Conservation (phyloP, 768 basidiomycete species). For the Fistulinella prunicolor region DNA sequence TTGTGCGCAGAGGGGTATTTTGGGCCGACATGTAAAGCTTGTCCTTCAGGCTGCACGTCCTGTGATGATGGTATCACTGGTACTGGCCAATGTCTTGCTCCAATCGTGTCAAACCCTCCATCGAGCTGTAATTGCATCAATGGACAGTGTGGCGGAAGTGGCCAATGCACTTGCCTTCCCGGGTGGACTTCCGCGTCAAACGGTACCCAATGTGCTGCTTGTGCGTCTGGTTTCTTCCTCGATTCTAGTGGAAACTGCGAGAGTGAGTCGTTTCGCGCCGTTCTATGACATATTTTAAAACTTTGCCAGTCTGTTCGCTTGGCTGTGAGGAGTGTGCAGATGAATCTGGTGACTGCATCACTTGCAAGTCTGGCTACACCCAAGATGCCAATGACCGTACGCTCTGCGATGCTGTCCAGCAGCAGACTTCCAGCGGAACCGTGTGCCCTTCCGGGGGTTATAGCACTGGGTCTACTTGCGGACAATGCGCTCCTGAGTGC, state of each 20-base stretch:
- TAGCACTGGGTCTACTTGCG: constrained; percentile 52
- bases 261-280: constrained; percentile 38
- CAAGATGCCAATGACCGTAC: constrained; percentile 64
- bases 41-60: constrained; percentile 61
- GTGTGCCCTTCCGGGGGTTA: constrained; percentile 69
- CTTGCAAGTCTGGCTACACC: constrained; percentile 70
- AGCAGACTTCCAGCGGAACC: constrained; percentile 49
- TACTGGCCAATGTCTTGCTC: constrained; percentile 64
- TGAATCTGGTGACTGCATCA: constrained; percentile 63
- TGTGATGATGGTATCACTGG: constrained; percentile 84
- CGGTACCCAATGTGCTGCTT: constrained; percentile 75
- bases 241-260: constrained; percentile 68
- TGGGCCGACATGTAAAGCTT: constrained; percentile 67
- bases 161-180: constrained; percentile 71
- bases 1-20: constrained; percentile 72
- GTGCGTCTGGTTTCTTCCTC: constrained; percentile 73
- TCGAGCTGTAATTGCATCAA: constrained; percentile 80
- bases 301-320: constrained; percentile 57
- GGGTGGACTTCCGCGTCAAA: constrained; percentile 73
- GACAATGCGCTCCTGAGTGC: constrained; percentile 62
- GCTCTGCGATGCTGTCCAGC: constrained; percentile 54
- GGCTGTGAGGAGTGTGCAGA: constrained; percentile 72
- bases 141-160: constrained; percentile 65
- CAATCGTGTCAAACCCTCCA: constrained; percentile 48
- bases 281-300: neutral